phyloP scores from a whole-genome alignment of 257 asterid species.

The Avicennia marina region DNA sequence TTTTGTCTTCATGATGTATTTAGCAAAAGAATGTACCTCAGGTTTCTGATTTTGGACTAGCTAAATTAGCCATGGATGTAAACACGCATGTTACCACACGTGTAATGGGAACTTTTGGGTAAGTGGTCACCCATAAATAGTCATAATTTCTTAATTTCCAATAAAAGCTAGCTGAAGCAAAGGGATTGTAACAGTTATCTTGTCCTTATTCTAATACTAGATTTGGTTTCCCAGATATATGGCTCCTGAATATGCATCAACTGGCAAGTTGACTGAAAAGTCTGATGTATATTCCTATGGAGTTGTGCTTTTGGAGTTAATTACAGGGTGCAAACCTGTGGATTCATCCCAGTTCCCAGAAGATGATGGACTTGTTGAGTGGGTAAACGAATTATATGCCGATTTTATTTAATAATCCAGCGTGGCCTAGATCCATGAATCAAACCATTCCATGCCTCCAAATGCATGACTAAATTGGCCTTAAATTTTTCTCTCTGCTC shows the following conservation, averaged over 20 bases:
- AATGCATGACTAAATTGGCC: neutral
- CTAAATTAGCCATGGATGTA: constrained; percentile 60
- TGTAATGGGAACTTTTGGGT: constrained; percentile 86
- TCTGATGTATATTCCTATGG: constrained; percentile 67
- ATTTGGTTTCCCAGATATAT: constrained; percentile 48
- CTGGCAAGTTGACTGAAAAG: constrained; percentile 73
- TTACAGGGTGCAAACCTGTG: constrained; percentile 50
- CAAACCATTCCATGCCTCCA: neutral
- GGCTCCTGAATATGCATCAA: constrained; percentile 93
- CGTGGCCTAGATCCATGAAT: neutral
- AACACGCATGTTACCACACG: constrained; percentile 71
- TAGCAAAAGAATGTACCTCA: constrained; percentile 15
- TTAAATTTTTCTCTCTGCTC: too few relatives aligned
- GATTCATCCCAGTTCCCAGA: constrained; percentile 34
- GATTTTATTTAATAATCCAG: neutral
- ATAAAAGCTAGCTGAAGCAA: constrained; percentile 11
- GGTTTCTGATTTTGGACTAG: constrained; percentile 90
- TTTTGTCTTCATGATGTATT: neutral
- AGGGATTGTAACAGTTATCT: neutral
- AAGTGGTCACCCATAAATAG: constrained; percentile 9
- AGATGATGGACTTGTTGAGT: constrained; percentile 48
- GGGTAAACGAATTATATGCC: constrained; percentile 45
- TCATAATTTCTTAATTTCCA: constrained; percentile 13
- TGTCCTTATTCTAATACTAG: constrained; percentile 1
- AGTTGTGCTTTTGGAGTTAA: constrained; percentile 48